Percentiles rank a stretch among this genome's conserved stretches.
phyloP scores from a whole-genome alignment of 345 rosid genomes.

The Combretum micranthum region DNA sequence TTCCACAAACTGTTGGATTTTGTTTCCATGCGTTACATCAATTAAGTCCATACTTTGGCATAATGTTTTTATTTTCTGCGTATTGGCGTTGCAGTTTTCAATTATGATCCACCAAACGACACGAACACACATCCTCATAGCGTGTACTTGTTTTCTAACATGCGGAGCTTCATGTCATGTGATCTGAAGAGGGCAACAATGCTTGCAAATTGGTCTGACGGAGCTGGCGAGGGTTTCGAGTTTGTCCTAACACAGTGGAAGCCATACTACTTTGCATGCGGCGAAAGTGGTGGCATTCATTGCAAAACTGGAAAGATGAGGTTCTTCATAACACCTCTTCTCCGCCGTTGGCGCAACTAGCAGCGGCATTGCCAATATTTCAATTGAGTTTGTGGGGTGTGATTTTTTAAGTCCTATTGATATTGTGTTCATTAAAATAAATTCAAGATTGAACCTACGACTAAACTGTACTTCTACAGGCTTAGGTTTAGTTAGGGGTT shows the following conservation, averaged over 20 bases:
- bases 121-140: constrained; percentile 36
- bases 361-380: no score
- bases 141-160: constrained; percentile 50
- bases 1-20: no score
- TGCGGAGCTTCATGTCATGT: constrained; percentile 36
- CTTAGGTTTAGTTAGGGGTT: no score
- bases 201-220: constrained; percentile 42
- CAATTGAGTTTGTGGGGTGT: no score
- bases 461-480: no score
- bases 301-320: constrained; percentile 59
- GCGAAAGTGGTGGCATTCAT: constrained; percentile 44
- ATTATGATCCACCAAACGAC: constrained; percentile 46
- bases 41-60: no score
- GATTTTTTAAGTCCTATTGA: no score
- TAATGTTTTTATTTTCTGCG: no score
- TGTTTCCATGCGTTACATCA: no score
- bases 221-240: constrained; percentile 50
- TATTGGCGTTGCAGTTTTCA: constrained; percentile 42
- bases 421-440: no score
- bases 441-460: no score
- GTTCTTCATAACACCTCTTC: constrained; percentile 41
- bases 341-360: constrained; percentile 17
- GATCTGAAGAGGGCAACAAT: constrained; percentile 35
- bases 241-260: constrained; percentile 28
- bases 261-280: constrained; percentile 63